Evolutionary conservation across 2,329 filamentous ascomycete species (phyloP).

Genomic region (Ceratocystis huliohia): DNA sequence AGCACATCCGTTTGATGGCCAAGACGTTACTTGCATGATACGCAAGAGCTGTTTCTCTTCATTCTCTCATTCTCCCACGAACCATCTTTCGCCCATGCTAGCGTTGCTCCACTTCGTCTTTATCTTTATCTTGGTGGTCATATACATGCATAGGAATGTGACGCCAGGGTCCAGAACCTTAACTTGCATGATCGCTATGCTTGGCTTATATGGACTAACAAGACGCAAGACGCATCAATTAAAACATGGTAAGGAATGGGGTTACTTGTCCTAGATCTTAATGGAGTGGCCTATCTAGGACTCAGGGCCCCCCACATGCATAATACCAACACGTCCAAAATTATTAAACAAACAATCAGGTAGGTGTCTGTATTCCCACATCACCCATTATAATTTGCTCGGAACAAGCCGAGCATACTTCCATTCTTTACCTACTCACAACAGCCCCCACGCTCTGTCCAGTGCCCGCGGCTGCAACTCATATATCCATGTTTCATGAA

Average conservation of each 20-base stretch:
- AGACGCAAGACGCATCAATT: no score
- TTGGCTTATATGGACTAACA: no score
- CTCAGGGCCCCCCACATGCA: not conserved
- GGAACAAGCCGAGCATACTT: not conserved
- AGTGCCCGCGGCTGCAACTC: no score
- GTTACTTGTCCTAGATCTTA: no score
- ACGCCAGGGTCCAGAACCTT: no score
- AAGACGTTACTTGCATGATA: not conserved
- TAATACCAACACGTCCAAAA: not conserved
- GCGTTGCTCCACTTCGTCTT: no score
- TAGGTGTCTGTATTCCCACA: not conserved
- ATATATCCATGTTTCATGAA: no score
- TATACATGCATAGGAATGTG: no score
- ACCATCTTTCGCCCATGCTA: not conserved
- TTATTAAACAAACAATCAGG: not conserved
- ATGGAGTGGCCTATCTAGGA: no score
- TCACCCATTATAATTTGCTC: not conserved
- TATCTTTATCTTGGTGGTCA: no score
- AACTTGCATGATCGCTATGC: no score
- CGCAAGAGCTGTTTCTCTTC: not conserved
- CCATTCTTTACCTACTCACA: not conserved
- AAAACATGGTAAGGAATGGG: no score
- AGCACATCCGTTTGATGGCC: not conserved
- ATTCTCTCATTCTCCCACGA: not conserved
- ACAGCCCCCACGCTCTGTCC: not conserved